phyloP scores from a whole-genome alignment of 1,284 basidiomycete genomes.

The Rhodotorula glutinis region DNA sequence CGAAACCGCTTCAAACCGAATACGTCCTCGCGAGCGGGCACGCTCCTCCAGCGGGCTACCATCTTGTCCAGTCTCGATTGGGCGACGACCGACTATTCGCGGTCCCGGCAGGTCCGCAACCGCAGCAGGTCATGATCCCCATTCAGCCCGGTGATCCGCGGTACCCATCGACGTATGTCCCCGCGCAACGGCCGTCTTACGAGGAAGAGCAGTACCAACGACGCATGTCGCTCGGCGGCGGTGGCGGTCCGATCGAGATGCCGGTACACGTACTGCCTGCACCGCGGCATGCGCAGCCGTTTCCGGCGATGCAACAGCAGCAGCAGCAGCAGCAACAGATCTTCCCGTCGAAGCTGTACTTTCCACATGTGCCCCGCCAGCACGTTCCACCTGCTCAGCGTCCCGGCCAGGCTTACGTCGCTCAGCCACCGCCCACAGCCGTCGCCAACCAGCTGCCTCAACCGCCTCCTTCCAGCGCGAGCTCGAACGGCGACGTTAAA shows the following conservation, averaged over 20 bases:
- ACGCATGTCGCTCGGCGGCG: too few species aligned
- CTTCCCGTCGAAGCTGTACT: slow-evolving; percentile 26
- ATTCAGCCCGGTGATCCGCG: background rate
- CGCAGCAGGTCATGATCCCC: background rate
- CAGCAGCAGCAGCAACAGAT: background rate
- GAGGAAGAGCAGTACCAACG: too few species aligned
- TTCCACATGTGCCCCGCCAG: slow-evolving; percentile 20
- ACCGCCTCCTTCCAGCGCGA: background rate
- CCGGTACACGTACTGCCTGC: background rate
- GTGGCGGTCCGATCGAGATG: too few species aligned
- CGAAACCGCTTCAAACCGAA: background rate
- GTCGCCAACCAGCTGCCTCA: background rate
- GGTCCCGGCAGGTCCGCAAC: background rate
- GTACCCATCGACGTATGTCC: background rate
- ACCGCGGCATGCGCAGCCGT: background rate
- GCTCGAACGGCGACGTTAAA: background rate
- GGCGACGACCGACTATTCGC: too few species aligned
- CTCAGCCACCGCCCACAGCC: background rate
- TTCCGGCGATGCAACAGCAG: background rate
- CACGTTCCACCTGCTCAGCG: slow-evolving; percentile 1
- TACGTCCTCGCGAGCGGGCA: background rate
- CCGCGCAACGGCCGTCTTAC: background rate
- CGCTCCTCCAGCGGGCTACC: background rate
- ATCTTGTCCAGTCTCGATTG: too few species aligned
- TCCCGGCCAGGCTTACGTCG: background rate